Evolutionary conservation across 2,329 filamentous ascomycete genomes (phyloP), one percentile per base, ranked within the genome.

Genomic region (Calonectria crousiana): DNA sequence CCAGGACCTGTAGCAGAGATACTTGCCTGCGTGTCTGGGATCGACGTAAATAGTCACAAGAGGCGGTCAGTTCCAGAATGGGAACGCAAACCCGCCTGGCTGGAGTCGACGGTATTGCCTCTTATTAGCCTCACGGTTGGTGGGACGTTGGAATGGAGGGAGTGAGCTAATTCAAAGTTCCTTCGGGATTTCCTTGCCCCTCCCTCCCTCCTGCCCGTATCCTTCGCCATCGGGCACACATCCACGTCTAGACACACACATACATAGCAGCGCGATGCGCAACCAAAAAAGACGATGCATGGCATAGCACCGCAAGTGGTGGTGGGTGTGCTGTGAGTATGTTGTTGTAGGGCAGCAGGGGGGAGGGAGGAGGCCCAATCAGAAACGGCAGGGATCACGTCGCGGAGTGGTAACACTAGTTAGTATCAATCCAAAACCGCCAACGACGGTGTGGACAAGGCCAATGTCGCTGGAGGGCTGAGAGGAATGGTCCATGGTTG

Each of bases 391-490:
- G 76, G 78, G 78, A 74, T 76, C 79, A 79, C 70, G 78, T 78
- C 66, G 77, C 72, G 74, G 65, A 64, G 44, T 51, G 56, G 68
- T 36, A 64, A 70, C 66, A 76, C 71, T 74, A 78, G 71, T 66
- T 77, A 77, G 78, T 68, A 78, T 80, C 79, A 78, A 79, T 79
- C 73, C 76, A 79, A 80, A 81, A 81, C 78, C 75, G 73, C 76
- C 78, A 78, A 74, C 77, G 75, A 81, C 78, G 76, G 78, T 78
- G 79, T 75, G 73, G 73, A 70, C 76, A 72, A 79, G 73, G 71
- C 51, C 76, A 64, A 78, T 74, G 75, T 69, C 72, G 70, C 75
- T 75, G 34, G 60, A 80, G 74, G 77, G 72, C 75, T 71, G 77
- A 69, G 56, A 75, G 58, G 73, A 78, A 73, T 78, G 73, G 75